Evolutionary conservation across 139 green algal species (phyloP).

Genomic region (Chlorella sorokiniana): DNA sequence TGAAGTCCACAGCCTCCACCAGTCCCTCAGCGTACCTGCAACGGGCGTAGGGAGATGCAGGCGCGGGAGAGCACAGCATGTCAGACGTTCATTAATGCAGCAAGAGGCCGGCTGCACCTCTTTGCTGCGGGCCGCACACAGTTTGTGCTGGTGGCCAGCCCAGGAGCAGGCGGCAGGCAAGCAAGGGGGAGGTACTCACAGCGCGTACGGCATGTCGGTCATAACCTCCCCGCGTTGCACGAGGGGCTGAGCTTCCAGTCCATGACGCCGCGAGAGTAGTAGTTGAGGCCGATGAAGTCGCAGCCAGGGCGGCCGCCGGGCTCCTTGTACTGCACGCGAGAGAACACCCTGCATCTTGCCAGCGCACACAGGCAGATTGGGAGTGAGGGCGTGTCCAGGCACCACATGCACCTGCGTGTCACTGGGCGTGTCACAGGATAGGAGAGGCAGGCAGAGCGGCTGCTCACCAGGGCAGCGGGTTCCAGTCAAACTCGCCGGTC

Average conservation of each 20-base stretch:
- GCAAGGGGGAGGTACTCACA: slow-evolving; percentile 37
- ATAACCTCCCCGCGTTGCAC: slow-evolving; percentile 67
- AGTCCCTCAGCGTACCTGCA: slow-evolving; percentile 63
- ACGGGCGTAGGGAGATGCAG: neutral
- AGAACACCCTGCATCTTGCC: slow-evolving; percentile 14
- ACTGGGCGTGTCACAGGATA: neutral
- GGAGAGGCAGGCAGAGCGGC: neutral
- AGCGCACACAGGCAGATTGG: neutral
- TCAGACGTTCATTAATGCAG: neutral
- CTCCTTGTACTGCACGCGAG: slow-evolving; percentile 18
- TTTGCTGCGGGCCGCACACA: too few species aligned
- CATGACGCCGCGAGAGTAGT: slow-evolving; percentile 56
- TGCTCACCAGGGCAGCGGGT: slow-evolving; percentile 26
- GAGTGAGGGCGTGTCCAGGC: neutral
- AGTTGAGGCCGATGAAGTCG: slow-evolving; percentile 67
- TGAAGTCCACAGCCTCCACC: slow-evolving; percentile 26
- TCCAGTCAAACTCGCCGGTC: slow-evolving; percentile 56
- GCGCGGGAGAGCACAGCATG: neutral
- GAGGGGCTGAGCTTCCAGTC: slow-evolving; percentile 62
- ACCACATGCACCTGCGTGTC: neutral
- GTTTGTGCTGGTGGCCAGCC: too few species aligned
- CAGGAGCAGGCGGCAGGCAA: neutral
- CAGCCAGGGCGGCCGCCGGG: slow-evolving; percentile 34
- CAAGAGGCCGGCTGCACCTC: too few species aligned
- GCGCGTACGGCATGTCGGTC: slow-evolving; percentile 87